Percentiles rank a stretch among this genome's conserved stretches.
Evolutionary conservation across 2,329 filamentous ascomycete species (phyloP).

Genomic region (Talaromyces funiculosus): DNA sequence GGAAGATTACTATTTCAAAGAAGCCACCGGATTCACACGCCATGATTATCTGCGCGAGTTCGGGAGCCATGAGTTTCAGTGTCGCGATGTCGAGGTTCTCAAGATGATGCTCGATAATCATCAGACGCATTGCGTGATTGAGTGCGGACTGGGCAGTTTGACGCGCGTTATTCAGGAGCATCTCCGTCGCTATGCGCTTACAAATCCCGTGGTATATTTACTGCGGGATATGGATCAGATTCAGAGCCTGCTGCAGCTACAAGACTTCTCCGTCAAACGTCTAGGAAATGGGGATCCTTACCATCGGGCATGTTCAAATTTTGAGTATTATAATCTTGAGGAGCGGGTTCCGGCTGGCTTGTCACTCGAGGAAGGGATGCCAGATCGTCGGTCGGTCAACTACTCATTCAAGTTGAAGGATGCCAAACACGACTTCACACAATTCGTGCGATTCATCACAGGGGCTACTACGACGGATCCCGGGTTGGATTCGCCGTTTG

Average conservation of each 20-base stretch:
- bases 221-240: conserved; percentile 38
- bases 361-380: conserved; percentile 29
- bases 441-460: conserved; percentile 54
- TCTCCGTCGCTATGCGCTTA: conserved; percentile 31
- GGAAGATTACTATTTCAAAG: conserved; percentile 42
- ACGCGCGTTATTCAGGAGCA: conserved; percentile 39
- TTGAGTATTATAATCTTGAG: conserved; percentile 45
- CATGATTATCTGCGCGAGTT: conserved; percentile 37
- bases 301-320: conserved; percentile 45
- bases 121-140: conserved; percentile 37
- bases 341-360: conserved; percentile 32
- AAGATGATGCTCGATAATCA: conserved; percentile 43
- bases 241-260: conserved; percentile 38
- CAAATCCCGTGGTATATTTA: conserved; percentile 38
- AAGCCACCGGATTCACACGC: conserved; percentile 36
- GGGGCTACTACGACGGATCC: conserved; percentile 49
- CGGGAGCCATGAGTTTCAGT: conserved; percentile 40
- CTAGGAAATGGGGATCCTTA: conserved; percentile 41
- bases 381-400: conserved; percentile 41
- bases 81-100: conserved; percentile 38
- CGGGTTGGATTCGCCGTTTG: conserved; percentile 56
- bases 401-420: conserved; percentile 47
- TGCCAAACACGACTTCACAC: conserved; percentile 56
- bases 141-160: conserved; percentile 39
- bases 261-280: conserved; percentile 39